These are phyloP conservation scores for Cladobotryum mycophilum DNA, from an alignment of 2,329 filamentous ascomycete species.

Conservation along the genomic window DNA sequence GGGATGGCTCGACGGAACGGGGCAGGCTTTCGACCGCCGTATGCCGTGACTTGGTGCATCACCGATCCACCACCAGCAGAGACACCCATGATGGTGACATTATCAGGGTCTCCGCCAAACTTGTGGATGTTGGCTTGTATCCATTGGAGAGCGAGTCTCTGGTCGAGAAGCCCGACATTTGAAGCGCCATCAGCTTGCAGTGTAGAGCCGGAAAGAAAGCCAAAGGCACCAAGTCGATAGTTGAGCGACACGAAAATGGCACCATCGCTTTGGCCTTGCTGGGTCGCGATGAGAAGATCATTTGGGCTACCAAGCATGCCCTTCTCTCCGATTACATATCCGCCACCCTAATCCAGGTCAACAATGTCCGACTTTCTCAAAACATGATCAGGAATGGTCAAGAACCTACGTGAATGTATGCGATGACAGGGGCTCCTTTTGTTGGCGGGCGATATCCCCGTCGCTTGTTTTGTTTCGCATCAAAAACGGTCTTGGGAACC, in stretches of 20 bases:
- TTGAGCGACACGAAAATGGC: constrained; percentile 8
- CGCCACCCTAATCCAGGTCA: background rate
- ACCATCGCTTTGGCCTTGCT: background rate
- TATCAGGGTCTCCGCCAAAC: constrained; percentile 32
- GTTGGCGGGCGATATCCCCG: background rate
- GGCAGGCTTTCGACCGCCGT: constrained; percentile 5
- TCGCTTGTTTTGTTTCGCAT: background rate
- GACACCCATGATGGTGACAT: constrained; percentile 54
- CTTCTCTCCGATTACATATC: constrained; percentile 9
- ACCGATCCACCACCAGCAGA: constrained; percentile 14
- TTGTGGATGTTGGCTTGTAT: constrained; percentile 13
- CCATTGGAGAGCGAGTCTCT: constrained; percentile 25
- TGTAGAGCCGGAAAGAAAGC: constrained; percentile 9
- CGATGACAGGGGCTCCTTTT: constrained; percentile 7
- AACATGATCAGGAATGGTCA: background rate
- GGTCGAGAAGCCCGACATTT: constrained; percentile 32
- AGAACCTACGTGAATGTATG: constrained; percentile 6
- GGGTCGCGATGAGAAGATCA: constrained; percentile 4
- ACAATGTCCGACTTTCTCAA: background rate
- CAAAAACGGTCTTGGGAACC: constrained; percentile 4
- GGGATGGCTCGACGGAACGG: constrained; percentile 13
- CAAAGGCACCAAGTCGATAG: constrained; percentile 8
- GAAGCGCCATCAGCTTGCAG: constrained; percentile 2
- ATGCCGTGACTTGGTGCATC: constrained; percentile 14
- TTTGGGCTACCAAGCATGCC: constrained; percentile 1